phyloP scores from a whole-genome alignment of 2,329 filamentous ascomycete genomes.

The Metarhizium brunneum region DNA sequence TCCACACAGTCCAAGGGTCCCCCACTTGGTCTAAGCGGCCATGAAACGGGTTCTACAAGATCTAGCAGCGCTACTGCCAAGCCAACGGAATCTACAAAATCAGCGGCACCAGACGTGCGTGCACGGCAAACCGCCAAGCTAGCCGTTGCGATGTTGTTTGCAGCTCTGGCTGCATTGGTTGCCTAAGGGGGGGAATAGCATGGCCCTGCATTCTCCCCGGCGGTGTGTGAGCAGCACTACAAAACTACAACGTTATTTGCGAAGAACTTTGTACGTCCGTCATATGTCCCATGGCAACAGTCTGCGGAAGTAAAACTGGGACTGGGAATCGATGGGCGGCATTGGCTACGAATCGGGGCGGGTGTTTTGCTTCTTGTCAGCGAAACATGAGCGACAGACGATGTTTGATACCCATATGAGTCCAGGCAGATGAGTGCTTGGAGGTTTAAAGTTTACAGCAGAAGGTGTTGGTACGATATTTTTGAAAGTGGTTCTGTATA shows the following conservation, averaged over 20 bases:
- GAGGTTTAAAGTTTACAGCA: not conserved
- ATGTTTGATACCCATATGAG: not conserved
- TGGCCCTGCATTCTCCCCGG: not conserved
- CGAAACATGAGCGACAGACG: not conserved
- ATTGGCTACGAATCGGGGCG: not conserved
- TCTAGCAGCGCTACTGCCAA: not conserved
- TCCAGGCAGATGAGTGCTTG: not conserved
- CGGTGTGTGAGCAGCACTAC: not conserved
- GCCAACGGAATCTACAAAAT: constrained; percentile 5
- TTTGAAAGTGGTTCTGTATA: no score
- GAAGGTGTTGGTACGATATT: not conserved
- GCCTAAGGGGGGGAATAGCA: not conserved
- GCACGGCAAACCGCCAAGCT: constrained; percentile 1
- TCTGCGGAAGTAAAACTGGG: no score
- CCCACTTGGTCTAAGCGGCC: constrained; percentile 12
- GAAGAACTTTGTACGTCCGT: no score
- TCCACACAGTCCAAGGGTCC: not conserved
- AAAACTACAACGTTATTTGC: no score
- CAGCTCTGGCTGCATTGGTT: not conserved
- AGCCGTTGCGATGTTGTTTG: not conserved
- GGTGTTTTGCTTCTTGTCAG: not conserved
- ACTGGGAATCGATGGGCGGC: not conserved
- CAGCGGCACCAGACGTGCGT: constrained; percentile 4
- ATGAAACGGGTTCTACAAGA: constrained; percentile 8
- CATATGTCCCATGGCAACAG: no score